phyloP scores from a whole-genome alignment of 352 stramenopile genomes.

The Phytophthora litchii region DNA sequence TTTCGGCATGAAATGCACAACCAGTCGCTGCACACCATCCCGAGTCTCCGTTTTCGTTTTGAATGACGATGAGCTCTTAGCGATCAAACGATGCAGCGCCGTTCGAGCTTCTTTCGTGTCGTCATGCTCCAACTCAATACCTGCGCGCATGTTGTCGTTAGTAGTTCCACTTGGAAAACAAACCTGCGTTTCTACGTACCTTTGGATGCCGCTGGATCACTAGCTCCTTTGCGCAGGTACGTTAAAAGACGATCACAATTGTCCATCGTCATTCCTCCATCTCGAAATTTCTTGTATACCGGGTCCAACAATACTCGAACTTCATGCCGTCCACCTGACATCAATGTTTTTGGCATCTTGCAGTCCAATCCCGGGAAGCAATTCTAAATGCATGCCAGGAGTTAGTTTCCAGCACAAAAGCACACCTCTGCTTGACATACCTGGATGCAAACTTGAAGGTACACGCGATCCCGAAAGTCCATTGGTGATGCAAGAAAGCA shows the following conservation, averaged over 20 bases:
- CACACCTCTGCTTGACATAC: no score
- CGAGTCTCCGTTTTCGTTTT: constrained; percentile 70
- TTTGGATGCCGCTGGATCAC: constrained; percentile 35
- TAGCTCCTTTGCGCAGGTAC: constrained; percentile 63
- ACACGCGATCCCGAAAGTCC: constrained; percentile 65
- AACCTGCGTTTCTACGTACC: constrained; percentile 28
- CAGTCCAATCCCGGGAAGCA: constrained; percentile 76
- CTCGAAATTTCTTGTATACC: constrained; percentile 70
- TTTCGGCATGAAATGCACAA: constrained; percentile 68
- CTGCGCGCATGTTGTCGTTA: constrained; percentile 15
- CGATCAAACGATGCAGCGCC: constrained; percentile 65
- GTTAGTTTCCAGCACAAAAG: no score
- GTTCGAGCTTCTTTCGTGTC: constrained; percentile 71
- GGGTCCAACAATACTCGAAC: constrained; percentile 64
- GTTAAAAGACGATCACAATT: constrained; percentile 60
- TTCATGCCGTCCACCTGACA: constrained; percentile 10
- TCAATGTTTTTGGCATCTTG: constrained; percentile 41
- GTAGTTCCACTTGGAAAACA: background rate
- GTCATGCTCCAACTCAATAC: constrained; percentile 61
- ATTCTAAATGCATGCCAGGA: constrained; percentile 43
- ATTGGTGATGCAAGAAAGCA: constrained; percentile 42
- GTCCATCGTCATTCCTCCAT: constrained; percentile 47
- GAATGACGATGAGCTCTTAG: constrained; percentile 57
- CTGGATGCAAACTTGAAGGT: constrained; percentile 72
- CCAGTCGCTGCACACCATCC: constrained; percentile 45